Percentiles rank a stretch among this genome's conserved stretches.
These are phyloP conservation scores for Alternaria conjuncta DNA, from an alignment of 2,329 filamentous ascomycete genomes.

Conservation along the genomic window DNA sequence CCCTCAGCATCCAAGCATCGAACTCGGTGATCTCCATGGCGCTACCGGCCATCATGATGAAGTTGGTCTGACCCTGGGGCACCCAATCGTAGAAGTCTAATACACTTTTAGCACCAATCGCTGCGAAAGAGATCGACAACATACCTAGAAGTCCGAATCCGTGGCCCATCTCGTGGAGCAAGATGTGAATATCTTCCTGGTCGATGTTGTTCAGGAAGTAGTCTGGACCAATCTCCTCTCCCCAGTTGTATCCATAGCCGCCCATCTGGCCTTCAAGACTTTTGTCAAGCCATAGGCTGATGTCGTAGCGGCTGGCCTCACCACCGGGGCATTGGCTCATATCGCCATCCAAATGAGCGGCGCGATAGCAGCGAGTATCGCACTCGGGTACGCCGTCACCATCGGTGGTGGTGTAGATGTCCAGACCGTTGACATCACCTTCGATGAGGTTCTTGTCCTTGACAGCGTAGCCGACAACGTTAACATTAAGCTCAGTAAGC, in stretches of 20 bases:
- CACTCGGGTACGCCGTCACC: conserved; percentile 53
- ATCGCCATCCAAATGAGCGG: conserved; percentile 53
- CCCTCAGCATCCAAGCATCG: conserved; percentile 57
- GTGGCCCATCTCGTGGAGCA: conserved; percentile 55
- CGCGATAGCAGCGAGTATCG: conserved; percentile 51
- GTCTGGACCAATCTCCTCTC: conserved; percentile 53
- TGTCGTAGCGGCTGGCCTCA: conserved; percentile 49
- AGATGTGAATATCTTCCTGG: conserved; percentile 51
- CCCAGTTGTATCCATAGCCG: conserved; percentile 57
- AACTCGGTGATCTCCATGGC: conserved; percentile 55
- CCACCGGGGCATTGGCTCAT: conserved; percentile 51
- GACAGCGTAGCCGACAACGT: conserved; percentile 55
- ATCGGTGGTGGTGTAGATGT: conserved; percentile 54
- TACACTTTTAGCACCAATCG: not conserved
- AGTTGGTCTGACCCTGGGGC: conserved; percentile 50
- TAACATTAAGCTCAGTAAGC: conserved; percentile 47
- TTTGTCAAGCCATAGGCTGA: conserved; percentile 55
- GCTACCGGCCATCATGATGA: conserved; percentile 57
- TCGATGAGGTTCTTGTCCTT: conserved; percentile 48
- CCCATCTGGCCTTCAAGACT: conserved; percentile 46
- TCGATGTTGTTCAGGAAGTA: conserved; percentile 52
- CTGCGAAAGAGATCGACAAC: too few relatives aligned
- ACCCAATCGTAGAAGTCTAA: conserved; percentile 54
- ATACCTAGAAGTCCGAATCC: conserved; percentile 47
- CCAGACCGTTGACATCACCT: conserved; percentile 42